A percentile compares a stretch with the other conserved stretches of the same genome.
Conservation (phyloP, 495 filamentous ascomycete genomes). For the Xylaria telfairii region DNA sequence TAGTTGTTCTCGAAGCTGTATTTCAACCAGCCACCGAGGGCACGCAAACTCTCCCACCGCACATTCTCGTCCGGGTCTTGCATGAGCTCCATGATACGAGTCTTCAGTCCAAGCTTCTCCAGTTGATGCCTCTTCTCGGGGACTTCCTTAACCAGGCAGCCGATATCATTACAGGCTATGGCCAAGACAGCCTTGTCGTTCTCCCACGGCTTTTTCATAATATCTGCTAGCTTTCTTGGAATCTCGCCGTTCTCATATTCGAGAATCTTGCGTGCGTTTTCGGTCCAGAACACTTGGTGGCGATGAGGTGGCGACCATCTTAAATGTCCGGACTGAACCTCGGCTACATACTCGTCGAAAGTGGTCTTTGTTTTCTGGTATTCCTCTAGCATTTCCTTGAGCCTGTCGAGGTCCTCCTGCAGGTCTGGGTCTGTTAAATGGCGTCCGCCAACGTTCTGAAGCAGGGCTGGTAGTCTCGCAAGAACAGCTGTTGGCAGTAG, state of each 20-base stretch:
- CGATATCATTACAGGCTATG: constrained; percentile 94
- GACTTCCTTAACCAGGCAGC: constrained; percentile 85
- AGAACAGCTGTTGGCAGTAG: constrained; percentile 83
- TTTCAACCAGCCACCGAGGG: constrained; percentile 91
- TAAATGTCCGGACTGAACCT: constrained; percentile 86
- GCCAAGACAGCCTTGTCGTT: constrained; percentile 95
- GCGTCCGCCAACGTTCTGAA: constrained; percentile 79
- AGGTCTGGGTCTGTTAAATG: constrained; percentile 90
- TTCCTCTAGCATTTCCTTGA: constrained; percentile 83
- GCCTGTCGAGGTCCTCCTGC: constrained; percentile 77
- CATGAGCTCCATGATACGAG: constrained; percentile 95
- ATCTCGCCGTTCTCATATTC: constrained; percentile 82
- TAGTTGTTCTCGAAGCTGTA: constrained; percentile 78
- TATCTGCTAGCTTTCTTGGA: constrained; percentile 83
- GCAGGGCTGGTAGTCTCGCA: constrained; percentile 78
- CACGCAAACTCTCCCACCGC: constrained; percentile 92
- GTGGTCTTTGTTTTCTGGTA: constrained; percentile 97
- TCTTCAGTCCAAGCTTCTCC: constrained; percentile 91
- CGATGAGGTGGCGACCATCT: constrained; percentile 96
- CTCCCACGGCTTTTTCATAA: constrained; percentile 84
- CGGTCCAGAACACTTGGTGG: constrained; percentile 88
- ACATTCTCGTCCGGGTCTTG: constrained; percentile 85
- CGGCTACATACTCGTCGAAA: constrained; percentile 92
- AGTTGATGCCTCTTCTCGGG: constrained; percentile 82
- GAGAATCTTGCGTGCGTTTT: constrained; percentile 91